These are phyloP conservation scores for Coniella vitis DNA, from an alignment of 2,329 filamentous ascomycete species.

Conservation along the genomic window DNA sequence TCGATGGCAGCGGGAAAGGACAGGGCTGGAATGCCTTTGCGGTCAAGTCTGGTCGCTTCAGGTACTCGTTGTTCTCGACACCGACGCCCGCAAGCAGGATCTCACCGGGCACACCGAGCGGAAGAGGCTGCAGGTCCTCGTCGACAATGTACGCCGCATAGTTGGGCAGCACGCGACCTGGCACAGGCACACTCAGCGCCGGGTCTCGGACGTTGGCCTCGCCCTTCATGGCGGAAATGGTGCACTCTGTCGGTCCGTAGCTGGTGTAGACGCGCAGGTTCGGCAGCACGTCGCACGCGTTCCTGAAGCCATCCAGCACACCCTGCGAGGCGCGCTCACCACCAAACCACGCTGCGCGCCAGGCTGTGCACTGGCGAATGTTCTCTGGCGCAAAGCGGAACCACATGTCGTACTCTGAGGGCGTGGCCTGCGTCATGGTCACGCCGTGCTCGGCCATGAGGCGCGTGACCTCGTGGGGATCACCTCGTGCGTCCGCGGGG, in stretches of 20 bases:
- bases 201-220: slow-evolving; percentile 13
- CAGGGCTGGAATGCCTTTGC: background rate
- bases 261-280: slow-evolving; percentile 5
- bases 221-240: slow-evolving; percentile 1
- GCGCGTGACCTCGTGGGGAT: slow-evolving; percentile 25
- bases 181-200: background rate
- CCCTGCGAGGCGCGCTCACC: slow-evolving; percentile 23
- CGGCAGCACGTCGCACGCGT: background rate
- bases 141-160: slow-evolving; percentile 37
- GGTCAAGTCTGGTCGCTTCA: slow-evolving; percentile 5
- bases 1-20: slow-evolving; percentile 5
- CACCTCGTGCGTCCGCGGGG: slow-evolving; percentile 21
- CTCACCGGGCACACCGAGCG: slow-evolving; percentile 32
- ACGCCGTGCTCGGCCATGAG: slow-evolving; percentile 27
- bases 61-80: slow-evolving; percentile 26
- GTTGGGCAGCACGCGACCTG: slow-evolving; percentile 19
- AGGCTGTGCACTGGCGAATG: slow-evolving; percentile 7
- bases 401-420: slow-evolving; percentile 30
- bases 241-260: slow-evolving; percentile 8
- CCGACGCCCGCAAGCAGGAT: slow-evolving; percentile 34
- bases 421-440: slow-evolving; percentile 29
- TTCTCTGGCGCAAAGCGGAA: slow-evolving; percentile 14
- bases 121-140: slow-evolving; percentile 22
- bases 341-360: slow-evolving; percentile 24
- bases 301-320: background rate